These are phyloP conservation scores for Chaetomium tenue DNA, from an alignment of 495 filamentous ascomycete species.

Conservation along the genomic window DNA sequence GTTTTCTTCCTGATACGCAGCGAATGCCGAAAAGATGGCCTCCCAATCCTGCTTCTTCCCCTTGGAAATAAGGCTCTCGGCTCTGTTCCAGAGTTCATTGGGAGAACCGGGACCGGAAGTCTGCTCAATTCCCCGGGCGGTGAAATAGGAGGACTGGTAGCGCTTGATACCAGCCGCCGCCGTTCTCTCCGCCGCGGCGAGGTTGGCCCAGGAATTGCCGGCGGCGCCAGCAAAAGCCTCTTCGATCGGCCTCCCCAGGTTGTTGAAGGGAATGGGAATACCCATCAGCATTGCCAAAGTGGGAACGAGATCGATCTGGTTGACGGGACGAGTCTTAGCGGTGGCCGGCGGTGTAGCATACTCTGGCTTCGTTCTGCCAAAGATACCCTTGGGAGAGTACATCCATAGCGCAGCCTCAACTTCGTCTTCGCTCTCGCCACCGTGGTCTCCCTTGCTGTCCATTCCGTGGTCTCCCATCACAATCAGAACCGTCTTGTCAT, in stretches of 20 bases:
- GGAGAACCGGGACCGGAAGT: conserved; percentile 55
- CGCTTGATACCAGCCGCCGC: conserved; percentile 83
- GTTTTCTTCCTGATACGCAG: conserved; percentile 72
- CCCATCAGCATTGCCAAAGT: conserved; percentile 85
- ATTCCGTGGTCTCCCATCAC: conserved; percentile 99
- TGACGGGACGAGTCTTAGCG: conserved; percentile 77
- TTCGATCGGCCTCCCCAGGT: conserved; percentile 90
- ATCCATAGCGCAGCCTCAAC: conserved; percentile 96
- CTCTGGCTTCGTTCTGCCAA: conserved; percentile 69
- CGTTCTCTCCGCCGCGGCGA: conserved; percentile 71
- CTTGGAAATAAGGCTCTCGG: conserved; percentile 36
- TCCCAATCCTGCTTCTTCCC: conserved; percentile 37
- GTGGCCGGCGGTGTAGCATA: conserved; percentile 63
- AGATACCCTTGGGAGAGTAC: conserved; percentile 83
- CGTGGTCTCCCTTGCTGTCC: conserved; percentile 96
- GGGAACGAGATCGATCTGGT: conserved; percentile 94
- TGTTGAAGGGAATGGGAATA: conserved; percentile 94
- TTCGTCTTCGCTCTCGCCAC: conserved; percentile 93
- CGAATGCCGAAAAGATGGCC: conserved; percentile 57
- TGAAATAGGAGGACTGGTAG: conserved; percentile 67
- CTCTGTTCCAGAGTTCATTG: conserved; percentile 55
- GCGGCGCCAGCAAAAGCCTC: conserved; percentile 78
- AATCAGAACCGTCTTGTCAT: conserved; percentile 83
- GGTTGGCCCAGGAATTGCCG: conserved; percentile 67
- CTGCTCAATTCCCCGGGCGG: conserved; percentile 61